Conservation (phyloP, 2,329 filamentous ascomycete species). For the Fusarium camptoceras region DNA sequence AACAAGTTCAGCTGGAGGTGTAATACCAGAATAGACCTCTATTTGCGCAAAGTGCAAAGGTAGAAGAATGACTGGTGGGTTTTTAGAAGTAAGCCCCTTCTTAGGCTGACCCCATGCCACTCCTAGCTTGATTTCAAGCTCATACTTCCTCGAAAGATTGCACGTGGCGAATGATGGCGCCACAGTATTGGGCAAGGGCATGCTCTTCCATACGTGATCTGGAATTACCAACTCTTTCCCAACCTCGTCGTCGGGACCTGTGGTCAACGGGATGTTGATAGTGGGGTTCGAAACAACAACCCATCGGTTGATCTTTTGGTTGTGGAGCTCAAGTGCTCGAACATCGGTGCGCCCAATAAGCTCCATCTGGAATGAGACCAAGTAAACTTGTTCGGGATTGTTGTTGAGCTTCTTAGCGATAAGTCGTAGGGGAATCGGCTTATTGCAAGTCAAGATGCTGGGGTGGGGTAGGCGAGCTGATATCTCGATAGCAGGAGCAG, state of each 20-base stretch:
- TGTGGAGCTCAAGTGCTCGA: constrained; percentile 78
- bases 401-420: constrained; percentile 81
- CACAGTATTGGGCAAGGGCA: constrained; percentile 83
- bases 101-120: constrained; percentile 76
- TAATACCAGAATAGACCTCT: constrained; percentile 88
- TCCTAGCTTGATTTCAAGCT: constrained; percentile 84
- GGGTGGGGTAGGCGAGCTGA: constrained; percentile 86
- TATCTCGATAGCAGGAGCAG: constrained; percentile 77
- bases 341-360: constrained; percentile 84
- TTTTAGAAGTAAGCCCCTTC: constrained; percentile 42
- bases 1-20: constrained; percentile 80
- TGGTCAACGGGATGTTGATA: constrained; percentile 77
- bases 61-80: constrained; percentile 79
- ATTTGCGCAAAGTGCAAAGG: constrained; percentile 80
- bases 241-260: constrained; percentile 63
- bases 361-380: constrained; percentile 84
- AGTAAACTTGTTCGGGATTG: constrained; percentile 75
- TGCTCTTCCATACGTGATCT: constrained; percentile 76
- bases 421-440: constrained; percentile 83
- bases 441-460: constrained; percentile 88
- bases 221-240: constrained; percentile 78
- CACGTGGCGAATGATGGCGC: constrained; percentile 89
- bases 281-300: constrained; percentile 78
- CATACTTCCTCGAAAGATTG: constrained; percentile 85
- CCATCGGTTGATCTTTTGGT: constrained; percentile 79